Evolutionary conservation across 2,329 filamentous ascomycete genomes (phyloP).

Genomic region (Scedosporium dehoogii): DNA sequence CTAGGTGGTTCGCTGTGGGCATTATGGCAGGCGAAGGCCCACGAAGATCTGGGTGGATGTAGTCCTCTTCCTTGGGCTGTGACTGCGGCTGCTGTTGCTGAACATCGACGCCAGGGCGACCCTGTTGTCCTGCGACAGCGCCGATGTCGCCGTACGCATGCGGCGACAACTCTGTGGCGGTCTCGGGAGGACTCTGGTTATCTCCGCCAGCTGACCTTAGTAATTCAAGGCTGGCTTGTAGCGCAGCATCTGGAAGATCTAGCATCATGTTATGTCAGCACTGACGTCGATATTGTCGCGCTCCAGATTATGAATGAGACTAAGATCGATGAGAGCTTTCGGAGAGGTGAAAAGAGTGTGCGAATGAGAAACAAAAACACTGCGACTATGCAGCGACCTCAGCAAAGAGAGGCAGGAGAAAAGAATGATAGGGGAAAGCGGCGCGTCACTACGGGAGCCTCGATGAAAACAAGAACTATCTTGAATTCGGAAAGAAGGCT

Average conservation of each 20-base stretch:
- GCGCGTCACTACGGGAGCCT: not conserved
- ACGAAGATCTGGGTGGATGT: slow-evolving; percentile 40
- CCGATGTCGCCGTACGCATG: slow-evolving; percentile 36
- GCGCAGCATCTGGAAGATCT: slow-evolving; percentile 16
- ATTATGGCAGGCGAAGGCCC: slow-evolving; percentile 16
- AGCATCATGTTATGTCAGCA: slow-evolving; percentile 5
- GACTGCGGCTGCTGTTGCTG: slow-evolving; percentile 11
- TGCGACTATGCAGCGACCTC: not conserved
- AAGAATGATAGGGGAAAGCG: too few species aligned
- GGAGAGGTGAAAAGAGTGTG: not conserved
- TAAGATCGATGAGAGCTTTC: not conserved
- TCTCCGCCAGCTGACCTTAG: slow-evolving; percentile 19
- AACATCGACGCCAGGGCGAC: slow-evolving; percentile 14
- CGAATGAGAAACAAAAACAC: not conserved
- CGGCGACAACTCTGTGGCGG: slow-evolving; percentile 21
- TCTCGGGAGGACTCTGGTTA: slow-evolving; percentile 18
- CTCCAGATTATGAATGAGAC: not conserved
- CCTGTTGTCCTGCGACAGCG: slow-evolving; percentile 23
- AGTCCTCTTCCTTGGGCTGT: slow-evolving; percentile 29
- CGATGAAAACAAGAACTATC: not conserved
- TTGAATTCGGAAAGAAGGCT: not conserved
- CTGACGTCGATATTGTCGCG: slow-evolving; percentile 3
- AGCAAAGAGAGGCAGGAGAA: not conserved
- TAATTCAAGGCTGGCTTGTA: slow-evolving; percentile 34
- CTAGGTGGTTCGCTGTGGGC: slow-evolving; percentile 8